Evolutionary conservation across 2,329 filamentous ascomycete species (phyloP), one percentile per base, ranked within the genome.

Genomic region (Coniosporium tulheliwenetii): DNA sequence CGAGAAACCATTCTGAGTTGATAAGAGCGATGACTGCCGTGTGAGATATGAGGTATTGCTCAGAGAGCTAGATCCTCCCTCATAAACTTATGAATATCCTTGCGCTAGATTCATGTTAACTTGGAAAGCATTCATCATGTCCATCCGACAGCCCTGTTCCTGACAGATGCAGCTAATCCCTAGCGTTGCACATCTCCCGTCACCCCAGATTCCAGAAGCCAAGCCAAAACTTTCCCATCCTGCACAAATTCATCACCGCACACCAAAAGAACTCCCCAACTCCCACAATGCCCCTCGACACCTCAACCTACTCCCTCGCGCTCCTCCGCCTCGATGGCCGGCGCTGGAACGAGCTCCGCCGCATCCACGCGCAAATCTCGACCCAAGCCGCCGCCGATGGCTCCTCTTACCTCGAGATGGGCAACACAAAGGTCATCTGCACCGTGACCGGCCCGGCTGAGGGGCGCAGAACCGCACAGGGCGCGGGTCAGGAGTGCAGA

Each of bases 401-500:
- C 31, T 93, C 84, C 36, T 85, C 81, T 45, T 94, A 94, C 62
- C 77, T 96, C 44, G 85, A 94, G 58, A 93, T 93, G 80, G 91
- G 91, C 52, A 93, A 96, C 64, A 98, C 91, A 15, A 91, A 94
- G 58, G 81, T 98, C 50, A 84, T 96, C 63, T 95, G 89, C 63
- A 85, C 87, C 16, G 79, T 98, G 38, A 77, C 79, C 1, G 91
- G 91, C 0, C 91, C 91, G 0, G 77, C 75, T 32, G 91, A 98
- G 62, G 71, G 72, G 39, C 62, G 71, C 49, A 60, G 66, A 44
- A 62, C 65, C 8, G 62, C 67, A 10, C 59, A 58, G 0, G 66
- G 64, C 2, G 56, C 52, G 52, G 65, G 61, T 38, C 61, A 57
- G 15, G 73, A 71, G 15, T 82, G 81, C 3, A 75, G 77, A 39